Base-by-base conservation (phyloP, 345 rosid genomes). In the Capsella bursapastoris region DNA sequence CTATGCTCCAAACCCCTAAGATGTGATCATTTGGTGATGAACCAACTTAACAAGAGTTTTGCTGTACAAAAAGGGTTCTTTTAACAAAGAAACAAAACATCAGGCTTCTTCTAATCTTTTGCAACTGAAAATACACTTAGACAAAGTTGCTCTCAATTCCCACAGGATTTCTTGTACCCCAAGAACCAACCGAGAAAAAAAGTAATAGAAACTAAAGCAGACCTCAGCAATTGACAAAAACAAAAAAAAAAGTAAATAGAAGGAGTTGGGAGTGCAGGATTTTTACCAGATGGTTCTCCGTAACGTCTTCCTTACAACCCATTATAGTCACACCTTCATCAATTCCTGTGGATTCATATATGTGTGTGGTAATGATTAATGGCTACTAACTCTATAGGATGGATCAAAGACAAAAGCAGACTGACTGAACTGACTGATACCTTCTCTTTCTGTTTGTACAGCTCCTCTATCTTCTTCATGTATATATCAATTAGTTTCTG, bases 391-490 rank as follows among this genome's bases (percentile, higher is more conserved):
- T 61, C 29, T 4, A 50, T 29, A 25, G 13, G 8, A 35, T 62
- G 51, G 57, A 69, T 62, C 31, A 50, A 25, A 35, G 13, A 47
- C 5, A 5, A 38, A 22, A 28, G 8, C 13, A 55, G 37, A 52
- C 14, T 22, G 25, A 22, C 25, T 22, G 25, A 43, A 11, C 47
- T 43, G n/a, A 8, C 1, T 13, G 16, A 35, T 87, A 95, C 99
- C 97, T 88, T 86, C 82, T 91, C 99, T 79, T 95, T 95, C 82
- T 90, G 97, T 74, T 95, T 95, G 89, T 47, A 83, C 38, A 90
- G 52, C 63, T 80, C 70, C 14, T 95, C 99, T 25, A 95, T 45
- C 83, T 91, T 95, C 92, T 91, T 95, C 85, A 86, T 88, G 82
- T 90, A 95, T 56, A 79, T 83, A 82, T 95, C 99, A 48, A 85